A percentile compares a stretch with the other conserved stretches of the same genome.
These are phyloP conservation scores for Cordyceps cicadae DNA, from an alignment of 2,329 filamentous ascomycete species.

Conservation along the genomic window DNA sequence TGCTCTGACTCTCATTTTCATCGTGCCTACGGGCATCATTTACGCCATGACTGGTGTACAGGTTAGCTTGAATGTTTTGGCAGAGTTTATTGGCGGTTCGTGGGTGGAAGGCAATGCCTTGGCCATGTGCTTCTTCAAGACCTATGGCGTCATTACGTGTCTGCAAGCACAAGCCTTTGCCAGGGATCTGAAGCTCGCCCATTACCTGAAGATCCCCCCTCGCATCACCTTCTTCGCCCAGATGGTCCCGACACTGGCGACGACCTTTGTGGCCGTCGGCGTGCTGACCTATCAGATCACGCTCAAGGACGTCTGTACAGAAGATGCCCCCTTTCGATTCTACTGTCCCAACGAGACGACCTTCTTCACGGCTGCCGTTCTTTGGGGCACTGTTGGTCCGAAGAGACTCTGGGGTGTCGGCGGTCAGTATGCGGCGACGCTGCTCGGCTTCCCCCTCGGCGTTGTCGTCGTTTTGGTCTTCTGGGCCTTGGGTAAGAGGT, in stretches of 20 bases:
- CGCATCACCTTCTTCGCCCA: constrained; percentile 40
- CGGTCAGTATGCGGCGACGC: constrained; percentile 26
- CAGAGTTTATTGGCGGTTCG: constrained; percentile 36
- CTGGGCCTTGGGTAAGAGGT: constrained; percentile 28
- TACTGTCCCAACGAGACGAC: constrained; percentile 29
- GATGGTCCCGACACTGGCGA: constrained; percentile 35
- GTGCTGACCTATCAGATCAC: constrained; percentile 32
- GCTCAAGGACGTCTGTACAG: constrained; percentile 30
- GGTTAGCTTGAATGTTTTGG: constrained; percentile 30
- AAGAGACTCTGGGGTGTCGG: constrained; percentile 31
- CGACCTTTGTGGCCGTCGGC: constrained; percentile 37
- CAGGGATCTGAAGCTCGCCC: constrained; percentile 42
- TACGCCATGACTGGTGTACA: constrained; percentile 38
- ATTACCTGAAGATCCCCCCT: constrained; percentile 43
- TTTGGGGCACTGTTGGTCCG: constrained; percentile 45
- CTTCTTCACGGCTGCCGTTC: constrained; percentile 31
- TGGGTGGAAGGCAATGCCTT: constrained; percentile 28
- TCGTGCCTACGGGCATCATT: constrained; percentile 34
- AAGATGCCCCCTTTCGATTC: constrained; percentile 27
- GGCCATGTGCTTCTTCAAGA: constrained; percentile 24
- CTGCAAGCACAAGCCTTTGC: constrained; percentile 21
- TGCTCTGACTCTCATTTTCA: constrained; percentile 30
- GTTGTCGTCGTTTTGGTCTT: constrained; percentile 26
- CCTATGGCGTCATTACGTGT: constrained; percentile 28
- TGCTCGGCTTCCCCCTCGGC: constrained; percentile 33